Evolutionary conservation across 2,329 filamentous ascomycete species (phyloP).

Genomic region (Metarhizium album): DNA sequence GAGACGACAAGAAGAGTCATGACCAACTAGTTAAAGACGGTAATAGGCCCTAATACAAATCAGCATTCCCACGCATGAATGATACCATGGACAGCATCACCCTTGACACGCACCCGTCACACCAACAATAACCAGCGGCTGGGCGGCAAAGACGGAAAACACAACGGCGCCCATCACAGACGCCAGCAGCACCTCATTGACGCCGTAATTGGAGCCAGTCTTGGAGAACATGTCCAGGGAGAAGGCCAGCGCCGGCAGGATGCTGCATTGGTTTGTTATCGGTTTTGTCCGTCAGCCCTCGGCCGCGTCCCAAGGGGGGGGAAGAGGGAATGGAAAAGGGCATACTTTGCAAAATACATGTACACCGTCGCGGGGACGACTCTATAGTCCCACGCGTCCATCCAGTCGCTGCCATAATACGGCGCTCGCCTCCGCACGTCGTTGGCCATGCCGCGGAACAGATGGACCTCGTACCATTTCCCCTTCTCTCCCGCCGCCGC

Average conservation of each 20-base stretch:
- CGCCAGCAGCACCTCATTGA: slow-evolving; percentile 82
- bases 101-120: slow-evolving; percentile 57
- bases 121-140: slow-evolving; percentile 82
- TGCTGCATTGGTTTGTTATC: slow-evolving; percentile 40
- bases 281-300: not conserved
- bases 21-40: slow-evolving; percentile 75
- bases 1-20: slow-evolving; percentile 1
- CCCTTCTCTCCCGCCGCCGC: slow-evolving; percentile 4
- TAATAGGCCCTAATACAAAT: slow-evolving; percentile 56
- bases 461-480: slow-evolving; percentile 62
- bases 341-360: slow-evolving; percentile 91
- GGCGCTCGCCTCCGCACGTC: slow-evolving; percentile 66
- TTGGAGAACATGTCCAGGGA: slow-evolving; percentile 90
- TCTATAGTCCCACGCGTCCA: slow-evolving; percentile 81
- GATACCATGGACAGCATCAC: no score
- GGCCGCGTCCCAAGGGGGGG: not conserved
- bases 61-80: not conserved
- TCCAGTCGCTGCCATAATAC: slow-evolving; percentile 75
- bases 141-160: slow-evolving; percentile 68
- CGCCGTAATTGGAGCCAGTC: slow-evolving; percentile 73
- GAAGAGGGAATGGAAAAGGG: not conserved
- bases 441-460: slow-evolving; percentile 71
- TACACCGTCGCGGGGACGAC: slow-evolving; percentile 80
- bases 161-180: slow-evolving; percentile 76
- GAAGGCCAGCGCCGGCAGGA: slow-evolving; percentile 78